These are phyloP conservation scores for Datisca glomerata DNA, from an alignment of 306 rosid genomes.

Conservation along the genomic window DNA sequence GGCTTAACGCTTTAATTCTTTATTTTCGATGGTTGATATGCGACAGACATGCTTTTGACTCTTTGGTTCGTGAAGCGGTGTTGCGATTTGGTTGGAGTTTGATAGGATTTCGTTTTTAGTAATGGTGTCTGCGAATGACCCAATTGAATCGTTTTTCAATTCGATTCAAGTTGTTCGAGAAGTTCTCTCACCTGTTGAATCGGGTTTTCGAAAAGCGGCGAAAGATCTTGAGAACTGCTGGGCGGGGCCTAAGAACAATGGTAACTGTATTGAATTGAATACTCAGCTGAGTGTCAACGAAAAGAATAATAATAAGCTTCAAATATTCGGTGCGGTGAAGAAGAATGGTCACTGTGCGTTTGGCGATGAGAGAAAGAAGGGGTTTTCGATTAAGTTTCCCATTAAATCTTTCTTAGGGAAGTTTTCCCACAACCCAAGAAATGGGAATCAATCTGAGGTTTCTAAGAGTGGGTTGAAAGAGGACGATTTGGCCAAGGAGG, in stretches of 20 bases:
- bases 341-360: slow-evolving; percentile 25
- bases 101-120: slow-evolving; percentile 18
- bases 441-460: slow-evolving; percentile 30
- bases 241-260: slow-evolving; percentile 41
- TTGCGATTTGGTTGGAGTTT: slow-evolving; percentile 4
- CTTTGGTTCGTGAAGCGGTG: slow-evolving; percentile 9
- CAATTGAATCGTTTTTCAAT: slow-evolving; percentile 75
- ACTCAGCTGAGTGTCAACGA: slow-evolving; percentile 36
- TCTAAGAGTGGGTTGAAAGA: slow-evolving; percentile 15
- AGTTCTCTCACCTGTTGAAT: slow-evolving; percentile 62
- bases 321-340: slow-evolving; percentile 56
- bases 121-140: slow-evolving; percentile 77
- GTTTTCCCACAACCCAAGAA: slow-evolving; percentile 43
- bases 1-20: not conserved
- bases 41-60: not conserved
- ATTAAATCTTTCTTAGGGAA: slow-evolving; percentile 54
- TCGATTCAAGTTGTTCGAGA: slow-evolving; percentile 77
- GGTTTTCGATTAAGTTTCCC: slow-evolving; percentile 53
- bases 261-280: slow-evolving; percentile 31
- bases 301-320: slow-evolving; percentile 28
- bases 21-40: not conserved
- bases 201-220: slow-evolving; percentile 66
- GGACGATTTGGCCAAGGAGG: slow-evolving; percentile 34
- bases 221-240: slow-evolving; percentile 83
- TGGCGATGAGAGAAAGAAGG: slow-evolving; percentile 44